Evolutionary conservation across 805 yeast genomes (phyloP), one percentile per base, ranked within the genome.

Genomic region (Candida hispaniensis): DNA sequence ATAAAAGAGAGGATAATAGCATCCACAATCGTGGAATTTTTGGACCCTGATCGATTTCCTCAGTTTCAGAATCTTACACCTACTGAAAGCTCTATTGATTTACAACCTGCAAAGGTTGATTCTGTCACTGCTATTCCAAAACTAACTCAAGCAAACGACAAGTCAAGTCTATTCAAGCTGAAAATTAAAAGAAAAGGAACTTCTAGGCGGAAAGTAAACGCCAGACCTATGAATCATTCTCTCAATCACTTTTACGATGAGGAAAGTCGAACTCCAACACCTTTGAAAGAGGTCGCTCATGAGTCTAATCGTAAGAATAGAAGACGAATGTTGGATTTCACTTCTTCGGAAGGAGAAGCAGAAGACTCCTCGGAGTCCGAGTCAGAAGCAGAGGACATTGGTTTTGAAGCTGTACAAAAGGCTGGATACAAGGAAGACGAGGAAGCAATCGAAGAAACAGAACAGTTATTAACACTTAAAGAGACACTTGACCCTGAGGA

Each of bases 1-100:
- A 69, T 83, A 14, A 64, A 79, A 44, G 88, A 75, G 47, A 69
- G 82, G 41, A 57, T 79, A 3, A 67, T 81, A 14, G 85, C 79
- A 0, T 82, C 91, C 0, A 63, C 66, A 2, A 69, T 83, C 11
- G 61, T 79, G 36, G 75, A 75, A 18, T 55, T 67, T 12, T 60
- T 83, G 44, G 67, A 70, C 39, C 75, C 73, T 23, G 69, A 38
- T 6, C 32, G 48, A 11, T 47, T 44, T 19, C 21, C 17, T 18
- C 33, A 36, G 11, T 17, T 41, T 12, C 26, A 34, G 17, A 24
- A 30, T 17, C 28, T 16, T 6, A 14, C 26, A 3, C 17, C 12
- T 12, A 18, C 26, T 3, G 16, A 20, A 7, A 24, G 13, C 3
- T n/a, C n/a, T n/a, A n/a, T n/a, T n/a, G 38, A n/a, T 11, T 11